Evolutionary conservation across 1,284 basidiomycete genomes (phyloP), one percentile per base, ranked within the genome.

Genomic region (Psilocybe mexicana): DNA sequence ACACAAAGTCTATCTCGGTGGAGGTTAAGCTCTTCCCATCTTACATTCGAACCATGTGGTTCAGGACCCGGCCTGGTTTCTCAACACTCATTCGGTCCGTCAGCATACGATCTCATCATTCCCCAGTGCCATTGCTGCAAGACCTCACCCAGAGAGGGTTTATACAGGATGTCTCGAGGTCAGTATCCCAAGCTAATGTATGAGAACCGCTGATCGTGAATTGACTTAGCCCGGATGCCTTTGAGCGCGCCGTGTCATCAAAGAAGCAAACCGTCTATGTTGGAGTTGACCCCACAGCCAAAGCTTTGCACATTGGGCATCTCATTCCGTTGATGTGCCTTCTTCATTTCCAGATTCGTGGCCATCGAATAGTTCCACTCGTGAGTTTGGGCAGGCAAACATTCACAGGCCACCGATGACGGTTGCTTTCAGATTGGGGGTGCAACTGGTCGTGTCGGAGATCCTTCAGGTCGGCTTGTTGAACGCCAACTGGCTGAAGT

Each of bases 371-470:
- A 38, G 87, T 98, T 14, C 88, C 92, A 7, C 80, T 99, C 25
- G 93, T 94, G 71, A 73, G 85, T 72, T 43, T 65, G 5, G 58
- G 1, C 6, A 42, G 44, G 33, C 28, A 46, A 23, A 23, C 50
- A n/a, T 30, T 24, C n/a, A 60, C n/a, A 12, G 24, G n/a, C 6
- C 5, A 8, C 5, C 10, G 23, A n/a, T 43, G 23, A 49, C 44
- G 35, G 43, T 42, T 24, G 43, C 43, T 36, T 11, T 35, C 67
- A 98, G 95, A 91, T 98, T 70, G 96, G 96, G 36, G 96, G 96
- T 0, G 96, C 94, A 1, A 98, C 97, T 0, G 97, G 95, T 2
- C 84, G 90, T n/a, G 91, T 99, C 35, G 97, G 97, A 6, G 97
- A 99, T 70, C 97, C 97, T 1, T 95, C 94, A 0, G 97, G 97